phyloP scores from a whole-genome alignment of 129 eudicot species.

The Kitagawia praeruptora region DNA sequence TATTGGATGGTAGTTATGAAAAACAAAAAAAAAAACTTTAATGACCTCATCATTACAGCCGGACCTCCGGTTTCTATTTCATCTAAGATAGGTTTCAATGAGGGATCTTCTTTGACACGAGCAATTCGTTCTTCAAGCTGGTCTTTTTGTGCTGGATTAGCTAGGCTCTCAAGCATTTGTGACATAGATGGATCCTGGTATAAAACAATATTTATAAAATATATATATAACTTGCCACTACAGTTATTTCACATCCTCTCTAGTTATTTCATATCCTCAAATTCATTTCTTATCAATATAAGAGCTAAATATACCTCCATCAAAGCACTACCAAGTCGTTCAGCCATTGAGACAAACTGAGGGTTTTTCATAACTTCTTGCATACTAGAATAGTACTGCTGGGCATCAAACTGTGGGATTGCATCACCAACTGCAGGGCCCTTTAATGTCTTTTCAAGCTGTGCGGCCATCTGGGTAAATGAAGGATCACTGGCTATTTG shows the following conservation, averaged over 20 bases:
- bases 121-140: slow-evolving; percentile 94
- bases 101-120: slow-evolving; percentile 77
- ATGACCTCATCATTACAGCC: slow-evolving; percentile 96
- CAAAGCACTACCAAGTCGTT: slow-evolving; percentile 80
- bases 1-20: neutral
- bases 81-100: slow-evolving; percentile 80
- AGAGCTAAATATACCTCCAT: slow-evolving; percentile 55
- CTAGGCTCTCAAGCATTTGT: slow-evolving; percentile 77
- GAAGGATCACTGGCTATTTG: slow-evolving; percentile 97
- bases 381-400: slow-evolving; percentile 80
- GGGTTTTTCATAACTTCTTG: slow-evolving; percentile 99
- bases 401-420: slow-evolving; percentile 67
- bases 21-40: neutral
- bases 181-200: slow-evolving; percentile 94
- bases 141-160: slow-evolving; percentile 66
- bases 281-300: neutral
- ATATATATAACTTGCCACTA: neutral
- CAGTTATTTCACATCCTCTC: neutral
- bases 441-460: slow-evolving; percentile 79
- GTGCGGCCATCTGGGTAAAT: slow-evolving; percentile 92
- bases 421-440: slow-evolving; percentile 47
- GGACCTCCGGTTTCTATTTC: slow-evolving; percentile 95
- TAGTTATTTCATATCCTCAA: neutral
- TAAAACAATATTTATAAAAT: neutral
- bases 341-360: slow-evolving; percentile 94